A percentile compares a stretch with the other conserved stretches of the same genome.
These are phyloP conservation scores for Dillenia turbinata DNA, from an alignment of 164 flowering plant genomes.

Conservation along the genomic window DNA sequence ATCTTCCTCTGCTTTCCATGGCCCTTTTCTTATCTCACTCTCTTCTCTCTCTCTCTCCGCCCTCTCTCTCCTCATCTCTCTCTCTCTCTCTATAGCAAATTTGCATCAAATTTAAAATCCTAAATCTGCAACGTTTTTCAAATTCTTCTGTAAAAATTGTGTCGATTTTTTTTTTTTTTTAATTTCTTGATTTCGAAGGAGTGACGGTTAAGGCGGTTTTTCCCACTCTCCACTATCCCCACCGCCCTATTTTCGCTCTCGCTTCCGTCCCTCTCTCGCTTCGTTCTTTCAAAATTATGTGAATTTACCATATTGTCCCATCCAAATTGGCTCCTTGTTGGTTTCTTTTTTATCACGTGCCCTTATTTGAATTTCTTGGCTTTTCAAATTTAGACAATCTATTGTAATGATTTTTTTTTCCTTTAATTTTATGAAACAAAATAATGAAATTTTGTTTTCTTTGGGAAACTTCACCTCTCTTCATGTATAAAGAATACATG, in stretches of 20 bases:
- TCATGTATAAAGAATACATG: no score
- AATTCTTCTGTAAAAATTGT: neutral
- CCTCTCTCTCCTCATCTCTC: neutral
- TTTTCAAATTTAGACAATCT: no score
- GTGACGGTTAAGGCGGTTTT: slow-evolving; percentile 13
- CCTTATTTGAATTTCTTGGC: no score
- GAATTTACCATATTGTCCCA: no score
- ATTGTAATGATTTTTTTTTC: no score
- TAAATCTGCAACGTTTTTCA: neutral
- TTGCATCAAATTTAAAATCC: no score
- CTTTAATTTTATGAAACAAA: no score
- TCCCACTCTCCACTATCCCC: slow-evolving; percentile 14
- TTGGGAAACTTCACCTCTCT: no score
- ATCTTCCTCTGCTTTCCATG: slow-evolving; percentile 92
- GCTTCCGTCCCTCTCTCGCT: neutral
- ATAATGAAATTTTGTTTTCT: no score
- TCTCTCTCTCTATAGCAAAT: neutral
- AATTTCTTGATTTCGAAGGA: neutral
- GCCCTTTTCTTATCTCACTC: slow-evolving; percentile 60
- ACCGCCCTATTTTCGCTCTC: slow-evolving; percentile 3
- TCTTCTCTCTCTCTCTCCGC: slow-evolving; percentile 8
- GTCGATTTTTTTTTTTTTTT: neutral
- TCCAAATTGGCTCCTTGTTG: no score
- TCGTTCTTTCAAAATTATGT: no score
- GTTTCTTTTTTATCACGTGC: no score